phyloP scores from a whole-genome alignment of 805 yeast species.

The Yarrowia yakushimensis region DNA sequence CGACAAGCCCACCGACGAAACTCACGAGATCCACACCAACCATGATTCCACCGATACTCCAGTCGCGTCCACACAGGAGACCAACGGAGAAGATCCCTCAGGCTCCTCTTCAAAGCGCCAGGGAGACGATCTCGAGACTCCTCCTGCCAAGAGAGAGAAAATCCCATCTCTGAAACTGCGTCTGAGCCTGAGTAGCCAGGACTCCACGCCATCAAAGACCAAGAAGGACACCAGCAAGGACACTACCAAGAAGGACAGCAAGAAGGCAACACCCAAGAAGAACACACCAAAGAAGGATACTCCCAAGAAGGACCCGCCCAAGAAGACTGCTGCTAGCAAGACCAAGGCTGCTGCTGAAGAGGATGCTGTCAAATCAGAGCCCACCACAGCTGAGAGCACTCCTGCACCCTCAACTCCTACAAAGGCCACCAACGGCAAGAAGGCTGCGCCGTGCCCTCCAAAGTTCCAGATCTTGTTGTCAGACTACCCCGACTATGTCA shows the following conservation, averaged over 20 bases:
- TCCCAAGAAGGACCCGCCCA: background rate
- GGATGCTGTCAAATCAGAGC: conserved; percentile 1
- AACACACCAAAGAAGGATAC: background rate
- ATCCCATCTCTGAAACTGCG: conserved; percentile 16
- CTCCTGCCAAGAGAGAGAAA: conserved; percentile 11
- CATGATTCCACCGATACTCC: conserved; percentile 5
- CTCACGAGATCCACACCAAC: background rate
- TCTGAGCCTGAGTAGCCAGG: background rate
- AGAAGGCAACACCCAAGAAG: background rate
- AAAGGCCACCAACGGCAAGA: background rate
- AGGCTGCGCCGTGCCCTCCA: conserved; percentile 31
- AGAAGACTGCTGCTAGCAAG: background rate
- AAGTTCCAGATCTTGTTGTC: conserved; percentile 32
- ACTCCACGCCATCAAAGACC: background rate
- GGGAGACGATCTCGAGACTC: conserved; percentile 6
- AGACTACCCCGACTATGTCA: conserved; percentile 31
- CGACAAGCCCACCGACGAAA: background rate
- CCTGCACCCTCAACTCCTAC: background rate
- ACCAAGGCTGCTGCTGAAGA: background rate
- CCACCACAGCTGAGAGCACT: background rate
- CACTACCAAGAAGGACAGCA: background rate
- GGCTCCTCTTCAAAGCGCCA: background rate
- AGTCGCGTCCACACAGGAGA: background rate
- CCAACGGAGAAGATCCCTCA: background rate
- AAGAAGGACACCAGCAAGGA: background rate